These are phyloP conservation scores for Mariannaea elegans DNA, from an alignment of 2,329 filamentous ascomycete species.

Conservation along the genomic window DNA sequence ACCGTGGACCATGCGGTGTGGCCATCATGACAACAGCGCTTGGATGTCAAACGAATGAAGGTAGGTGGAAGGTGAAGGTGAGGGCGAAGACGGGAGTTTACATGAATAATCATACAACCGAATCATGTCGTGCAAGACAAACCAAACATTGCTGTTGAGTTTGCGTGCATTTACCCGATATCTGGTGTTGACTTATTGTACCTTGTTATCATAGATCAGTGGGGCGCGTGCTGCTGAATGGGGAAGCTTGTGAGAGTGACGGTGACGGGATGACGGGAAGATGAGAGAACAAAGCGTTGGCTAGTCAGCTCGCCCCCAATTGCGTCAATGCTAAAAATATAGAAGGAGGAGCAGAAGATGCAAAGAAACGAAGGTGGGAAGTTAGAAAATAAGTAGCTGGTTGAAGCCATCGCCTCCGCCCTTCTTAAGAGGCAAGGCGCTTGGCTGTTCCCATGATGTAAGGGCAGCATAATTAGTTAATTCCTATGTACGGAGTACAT, in stretches of 20 bases:
- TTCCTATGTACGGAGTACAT: too few species aligned
- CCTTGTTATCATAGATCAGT: constrained; percentile 15
- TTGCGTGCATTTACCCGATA: background rate
- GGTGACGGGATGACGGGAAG: background rate
- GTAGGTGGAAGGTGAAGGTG: background rate
- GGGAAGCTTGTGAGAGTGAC: constrained; percentile 8
- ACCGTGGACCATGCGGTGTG: constrained; percentile 45
- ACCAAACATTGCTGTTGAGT: background rate
- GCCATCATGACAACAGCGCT: constrained; percentile 8
- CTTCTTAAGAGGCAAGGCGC: constrained; percentile 5
- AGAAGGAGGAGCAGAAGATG: background rate
- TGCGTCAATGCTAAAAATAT: background rate
- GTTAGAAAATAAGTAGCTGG: background rate
- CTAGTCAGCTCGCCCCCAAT: background rate
- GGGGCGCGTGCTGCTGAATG: constrained; percentile 3
- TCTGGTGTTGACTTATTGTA: background rate
- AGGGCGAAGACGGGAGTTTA: background rate
- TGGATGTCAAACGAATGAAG: background rate
- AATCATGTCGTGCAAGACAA: background rate
- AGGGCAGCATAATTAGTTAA: constrained; percentile 7
- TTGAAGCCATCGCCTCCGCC: constrained; percentile 11
- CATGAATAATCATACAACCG: background rate
- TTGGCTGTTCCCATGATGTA: constrained; percentile 19
- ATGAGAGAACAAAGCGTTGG: background rate
- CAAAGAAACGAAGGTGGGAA: background rate